These are phyloP conservation scores for Pseudocercospora fijiensis DNA, from an alignment of 2,329 filamentous ascomycete species.

Conservation along the genomic window DNA sequence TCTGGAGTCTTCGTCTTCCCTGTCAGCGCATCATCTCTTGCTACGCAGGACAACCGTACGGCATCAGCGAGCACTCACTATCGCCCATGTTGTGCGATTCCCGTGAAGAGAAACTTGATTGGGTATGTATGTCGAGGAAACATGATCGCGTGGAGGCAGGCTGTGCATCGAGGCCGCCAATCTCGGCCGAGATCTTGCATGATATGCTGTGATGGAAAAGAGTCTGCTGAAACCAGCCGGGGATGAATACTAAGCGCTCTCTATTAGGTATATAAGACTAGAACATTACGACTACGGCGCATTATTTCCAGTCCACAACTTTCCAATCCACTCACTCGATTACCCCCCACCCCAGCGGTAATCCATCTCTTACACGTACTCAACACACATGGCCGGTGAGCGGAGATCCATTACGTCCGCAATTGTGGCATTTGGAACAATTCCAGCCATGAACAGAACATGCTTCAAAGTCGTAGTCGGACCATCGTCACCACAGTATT, in stretches of 20 bases:
- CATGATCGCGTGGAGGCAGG: too few relatives aligned
- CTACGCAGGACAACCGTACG: too few relatives aligned
- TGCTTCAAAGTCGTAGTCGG: slow-evolving; percentile 24
- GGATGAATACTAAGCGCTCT: neutral
- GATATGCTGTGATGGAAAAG: too few relatives aligned
- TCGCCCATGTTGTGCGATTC: too few relatives aligned
- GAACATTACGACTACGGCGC: slow-evolving; percentile 3
- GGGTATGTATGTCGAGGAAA: too few relatives aligned
- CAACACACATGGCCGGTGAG: slow-evolving; percentile 19
- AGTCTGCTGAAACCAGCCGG: too few relatives aligned
- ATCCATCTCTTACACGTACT: slow-evolving; percentile 16
- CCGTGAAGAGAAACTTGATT: too few relatives aligned
- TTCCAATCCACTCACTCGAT: neutral
- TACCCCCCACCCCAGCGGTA: neutral
- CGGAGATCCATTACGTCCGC: slow-evolving; percentile 24
- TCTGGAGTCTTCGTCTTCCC: neutral
- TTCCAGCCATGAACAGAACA: slow-evolving; percentile 25
- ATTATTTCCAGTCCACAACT: neutral
- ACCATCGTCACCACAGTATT: slow-evolving; percentile 21
- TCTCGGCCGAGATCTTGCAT: too few relatives aligned
- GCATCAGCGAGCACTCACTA: too few relatives aligned
- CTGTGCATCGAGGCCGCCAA: too few relatives aligned
- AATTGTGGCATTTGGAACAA: slow-evolving; percentile 27
- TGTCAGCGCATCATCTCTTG: too few relatives aligned
- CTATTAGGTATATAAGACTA: neutral